Evolutionary conservation across 257 asterid species (phyloP).

Genomic region (Scutellaria barbata): DNA sequence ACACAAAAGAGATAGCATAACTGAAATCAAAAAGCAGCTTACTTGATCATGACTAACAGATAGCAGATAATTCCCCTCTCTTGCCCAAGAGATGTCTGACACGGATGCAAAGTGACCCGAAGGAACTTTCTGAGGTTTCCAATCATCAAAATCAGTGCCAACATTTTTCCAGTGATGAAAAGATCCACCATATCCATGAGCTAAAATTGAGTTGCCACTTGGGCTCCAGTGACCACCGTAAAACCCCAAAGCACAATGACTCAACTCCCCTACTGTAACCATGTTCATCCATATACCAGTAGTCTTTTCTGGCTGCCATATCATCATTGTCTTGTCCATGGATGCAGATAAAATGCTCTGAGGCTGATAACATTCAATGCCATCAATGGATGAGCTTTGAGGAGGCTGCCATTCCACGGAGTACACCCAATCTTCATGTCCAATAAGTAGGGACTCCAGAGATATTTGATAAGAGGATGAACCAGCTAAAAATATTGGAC

Average conservation of each 20-base stretch:
- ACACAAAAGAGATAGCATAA: not conserved
- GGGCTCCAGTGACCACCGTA: constrained; percentile 98
- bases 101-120: constrained; percentile 95
- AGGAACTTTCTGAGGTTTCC: constrained; percentile 98
- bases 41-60: constrained; percentile 99
- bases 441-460: constrained; percentile 91
- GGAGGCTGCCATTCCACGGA: constrained; percentile 98
- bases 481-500: constrained; percentile 77
- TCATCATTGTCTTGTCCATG: constrained; percentile 99
- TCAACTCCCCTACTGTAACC: constrained; percentile 94
- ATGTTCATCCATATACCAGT: constrained; percentile 97
- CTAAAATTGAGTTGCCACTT: constrained; percentile 69
- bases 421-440: constrained; percentile 99
- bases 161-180: constrained; percentile 89
- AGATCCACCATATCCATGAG: constrained; percentile 98
- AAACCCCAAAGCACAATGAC: constrained; percentile 96
- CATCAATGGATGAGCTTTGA: constrained; percentile 48
- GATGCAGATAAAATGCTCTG: constrained; percentile 93
- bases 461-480: constrained; percentile 73
- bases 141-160: constrained; percentile 71
- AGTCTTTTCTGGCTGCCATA: constrained; percentile 96
- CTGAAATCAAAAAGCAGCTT: constrained; percentile 35
- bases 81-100: constrained; percentile 87
- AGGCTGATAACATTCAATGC: constrained; percentile 68
- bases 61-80: constrained; percentile 73